These are phyloP conservation scores for Datura wrightii DNA, from an alignment of 257 asterid genomes.

Conservation along the genomic window DNA sequence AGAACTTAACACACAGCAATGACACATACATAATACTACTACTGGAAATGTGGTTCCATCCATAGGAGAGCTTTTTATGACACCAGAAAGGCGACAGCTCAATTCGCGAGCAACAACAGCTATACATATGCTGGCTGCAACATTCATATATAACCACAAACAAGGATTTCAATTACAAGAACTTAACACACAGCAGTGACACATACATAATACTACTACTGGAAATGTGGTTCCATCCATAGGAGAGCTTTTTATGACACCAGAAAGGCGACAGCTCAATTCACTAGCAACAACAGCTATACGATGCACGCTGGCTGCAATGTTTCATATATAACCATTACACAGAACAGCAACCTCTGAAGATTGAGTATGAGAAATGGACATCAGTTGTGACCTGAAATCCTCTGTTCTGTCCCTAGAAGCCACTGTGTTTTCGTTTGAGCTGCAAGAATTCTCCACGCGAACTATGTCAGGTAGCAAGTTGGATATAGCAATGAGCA, in stretches of 20 bases:
- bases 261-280: neutral
- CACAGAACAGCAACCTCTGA: constrained; percentile 30
- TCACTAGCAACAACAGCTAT: neutral
- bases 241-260: neutral
- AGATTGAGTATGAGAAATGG: constrained; percentile 38
- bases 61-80: neutral
- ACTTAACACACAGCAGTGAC: neutral
- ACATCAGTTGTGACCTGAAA: constrained; percentile 42
- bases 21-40: neutral
- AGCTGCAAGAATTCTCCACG: constrained; percentile 2
- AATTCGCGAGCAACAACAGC: neutral
- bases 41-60: neutral
- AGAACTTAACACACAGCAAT: neutral
- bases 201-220: neutral
- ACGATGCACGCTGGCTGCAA: neutral
- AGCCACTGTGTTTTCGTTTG: neutral
- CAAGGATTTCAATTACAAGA: neutral
- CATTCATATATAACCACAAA: neutral
- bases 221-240: neutral
- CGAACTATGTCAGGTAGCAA: constrained; percentile 27
- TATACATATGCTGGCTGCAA: neutral
- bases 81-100: neutral
- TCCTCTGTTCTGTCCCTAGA: constrained; percentile 32
- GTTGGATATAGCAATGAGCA: constrained; percentile 40
- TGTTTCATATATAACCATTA: constrained; percentile 33